These are phyloP conservation scores for Candida alai DNA, from an alignment of 805 yeast species.

Conservation along the genomic window DNA sequence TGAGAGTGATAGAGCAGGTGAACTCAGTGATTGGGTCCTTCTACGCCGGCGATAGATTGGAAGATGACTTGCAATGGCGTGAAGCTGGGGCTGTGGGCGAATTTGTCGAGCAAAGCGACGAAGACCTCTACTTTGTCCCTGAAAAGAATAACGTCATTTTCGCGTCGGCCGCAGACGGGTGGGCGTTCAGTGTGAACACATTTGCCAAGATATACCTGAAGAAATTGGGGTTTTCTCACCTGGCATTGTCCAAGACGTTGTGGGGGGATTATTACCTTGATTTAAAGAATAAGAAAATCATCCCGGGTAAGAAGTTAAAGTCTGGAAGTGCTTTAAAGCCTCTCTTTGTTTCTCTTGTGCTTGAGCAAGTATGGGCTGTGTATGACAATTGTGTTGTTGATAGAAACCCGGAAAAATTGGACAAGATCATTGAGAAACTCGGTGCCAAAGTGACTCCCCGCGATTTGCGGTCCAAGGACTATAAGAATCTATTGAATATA, in stretches of 20 bases:
- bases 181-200: conserved; percentile 93
- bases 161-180: conserved; percentile 90
- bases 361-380: conserved; percentile 90
- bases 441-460: conserved; percentile 67
- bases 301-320: conserved; percentile 61
- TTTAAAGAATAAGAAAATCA: conserved; percentile 81
- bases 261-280: conserved; percentile 96
- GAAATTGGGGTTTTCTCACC: conserved; percentile 79
- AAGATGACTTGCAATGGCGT: conserved; percentile 76
- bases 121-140: conserved; percentile 83
- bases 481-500: conserved; percentile 54
- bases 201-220: conserved; percentile 83
- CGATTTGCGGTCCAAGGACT: conserved; percentile 77
- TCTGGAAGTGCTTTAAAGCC: conserved; percentile 62
- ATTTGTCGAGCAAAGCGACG: conserved; percentile 72
- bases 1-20: conserved; percentile 83
- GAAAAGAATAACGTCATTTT: conserved; percentile 84
- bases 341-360: conserved; percentile 77
- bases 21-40: conserved; percentile 93
- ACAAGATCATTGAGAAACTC: conserved; percentile 69
- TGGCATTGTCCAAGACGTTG: conserved; percentile 73
- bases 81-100: conserved; percentile 57
- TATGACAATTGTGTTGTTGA: conserved; percentile 67
- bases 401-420: conserved; percentile 65
- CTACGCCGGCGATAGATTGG: conserved; percentile 88